phyloP scores from a whole-genome alignment of 148 eudicot species.

The Silene conica region DNA sequence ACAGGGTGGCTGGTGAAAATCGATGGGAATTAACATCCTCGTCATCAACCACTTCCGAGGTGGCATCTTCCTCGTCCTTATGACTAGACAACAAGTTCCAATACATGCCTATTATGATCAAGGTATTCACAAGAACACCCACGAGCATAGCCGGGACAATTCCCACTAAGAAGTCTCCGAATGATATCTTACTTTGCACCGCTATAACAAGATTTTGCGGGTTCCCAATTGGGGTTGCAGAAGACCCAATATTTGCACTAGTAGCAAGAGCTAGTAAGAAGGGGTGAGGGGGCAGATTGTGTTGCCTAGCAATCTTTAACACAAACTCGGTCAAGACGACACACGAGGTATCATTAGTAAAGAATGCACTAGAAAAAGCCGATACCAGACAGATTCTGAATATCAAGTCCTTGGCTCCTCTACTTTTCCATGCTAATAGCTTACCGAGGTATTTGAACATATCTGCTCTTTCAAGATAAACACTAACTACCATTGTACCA shows the following conservation, averaged over 20 bases:
- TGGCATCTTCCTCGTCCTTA: slow-evolving; percentile 61
- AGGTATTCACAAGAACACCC: slow-evolving; percentile 47
- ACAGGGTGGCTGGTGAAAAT: slow-evolving; percentile 71
- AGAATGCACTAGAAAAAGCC: slow-evolving; percentile 80
- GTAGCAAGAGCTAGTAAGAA: slow-evolving; percentile 82
- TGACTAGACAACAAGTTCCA: slow-evolving; percentile 69
- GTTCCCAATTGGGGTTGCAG: slow-evolving; percentile 75
- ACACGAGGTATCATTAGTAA: slow-evolving; percentile 84
- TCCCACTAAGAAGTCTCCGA: slow-evolving; percentile 34
- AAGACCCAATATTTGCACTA: slow-evolving; percentile 88
- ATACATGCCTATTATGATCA: slow-evolving; percentile 51
- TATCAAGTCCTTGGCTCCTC: slow-evolving; percentile 76
- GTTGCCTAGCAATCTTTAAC: slow-evolving; percentile 69
- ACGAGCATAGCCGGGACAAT: slow-evolving; percentile 43
- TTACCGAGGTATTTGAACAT: slow-evolving; percentile 85
- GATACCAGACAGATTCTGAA: slow-evolving; percentile 71
- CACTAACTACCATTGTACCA: slow-evolving; percentile 96
- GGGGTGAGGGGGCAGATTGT: slow-evolving; percentile 82
- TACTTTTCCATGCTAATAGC: slow-evolving; percentile 60
- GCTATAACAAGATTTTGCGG: slow-evolving; percentile 53
- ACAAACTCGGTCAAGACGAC: slow-evolving; percentile 90
- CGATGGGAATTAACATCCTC: slow-evolving; percentile 68
- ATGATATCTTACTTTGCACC: slow-evolving; percentile 40
- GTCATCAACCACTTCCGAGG: slow-evolving; percentile 45
- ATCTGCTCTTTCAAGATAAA: slow-evolving; percentile 87